These are phyloP conservation scores for Paxillus ammoniavirescens DNA, from an alignment of 768 basidiomycete genomes.

Conservation along the genomic window DNA sequence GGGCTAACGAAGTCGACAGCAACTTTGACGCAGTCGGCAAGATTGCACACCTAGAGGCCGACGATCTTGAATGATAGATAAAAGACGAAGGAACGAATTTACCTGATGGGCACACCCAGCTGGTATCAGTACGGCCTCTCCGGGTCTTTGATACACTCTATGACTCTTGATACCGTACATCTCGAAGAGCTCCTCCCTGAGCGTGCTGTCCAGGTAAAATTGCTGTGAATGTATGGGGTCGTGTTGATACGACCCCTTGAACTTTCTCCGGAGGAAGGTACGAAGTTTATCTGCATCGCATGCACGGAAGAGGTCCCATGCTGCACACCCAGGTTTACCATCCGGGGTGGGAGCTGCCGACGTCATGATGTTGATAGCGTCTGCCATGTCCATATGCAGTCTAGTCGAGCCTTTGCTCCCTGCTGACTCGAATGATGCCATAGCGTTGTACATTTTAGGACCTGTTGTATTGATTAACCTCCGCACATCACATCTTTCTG, in stretches of 20 bases:
- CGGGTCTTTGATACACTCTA: conserved; percentile 86
- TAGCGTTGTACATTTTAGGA: conserved; percentile 94
- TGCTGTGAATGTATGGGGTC: conserved; percentile 94
- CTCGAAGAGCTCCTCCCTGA: conserved; percentile 67
- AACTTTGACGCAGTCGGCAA: conserved; percentile 95
- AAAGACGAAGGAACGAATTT: conserved; percentile 16
- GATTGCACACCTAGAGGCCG: conserved; percentile 72
- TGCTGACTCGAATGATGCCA: conserved; percentile 61
- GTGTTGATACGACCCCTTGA: conserved; percentile 49
- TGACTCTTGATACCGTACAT: conserved; percentile 72
- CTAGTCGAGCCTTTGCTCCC: conserved; percentile 85
- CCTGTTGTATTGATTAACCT: conserved; percentile 42
- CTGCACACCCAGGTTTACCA: conserved; percentile 70
- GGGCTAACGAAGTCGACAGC: conserved; percentile 94
- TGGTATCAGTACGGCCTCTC: conserved; percentile 93
- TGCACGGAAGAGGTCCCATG: conserved; percentile 88
- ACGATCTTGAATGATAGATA: neutral
- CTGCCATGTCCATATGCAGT: conserved; percentile 93
- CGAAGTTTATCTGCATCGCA: conserved; percentile 81
- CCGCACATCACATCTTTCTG: neutral
- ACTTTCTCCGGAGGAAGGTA: conserved; percentile 65
- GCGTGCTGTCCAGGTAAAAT: conserved; percentile 72
- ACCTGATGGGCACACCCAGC: conserved; percentile 94
- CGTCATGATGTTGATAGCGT: conserved; percentile 91
- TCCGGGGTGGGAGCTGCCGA: conserved; percentile 60